Conservation (phyloP, 306 rosid species). For the Prunus campanulata region DNA sequence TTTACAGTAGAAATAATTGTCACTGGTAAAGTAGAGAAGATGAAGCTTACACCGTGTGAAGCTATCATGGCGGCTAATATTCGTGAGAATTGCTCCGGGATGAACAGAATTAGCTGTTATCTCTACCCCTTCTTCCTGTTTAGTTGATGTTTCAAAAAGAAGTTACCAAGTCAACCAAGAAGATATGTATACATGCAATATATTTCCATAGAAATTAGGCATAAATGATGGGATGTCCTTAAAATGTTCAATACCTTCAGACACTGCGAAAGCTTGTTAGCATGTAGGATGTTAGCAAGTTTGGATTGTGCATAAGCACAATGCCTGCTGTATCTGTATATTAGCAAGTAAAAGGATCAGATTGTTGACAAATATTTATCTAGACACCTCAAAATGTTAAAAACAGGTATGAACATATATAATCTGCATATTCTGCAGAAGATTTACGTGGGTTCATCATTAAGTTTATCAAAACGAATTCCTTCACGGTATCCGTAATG, state of each 20-base stretch:
- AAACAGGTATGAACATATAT: not conserved
- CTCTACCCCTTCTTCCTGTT: constrained; percentile 16
- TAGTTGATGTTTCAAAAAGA: not conserved
- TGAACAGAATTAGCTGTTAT: constrained; percentile 28
- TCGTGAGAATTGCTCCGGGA: constrained; percentile 20
- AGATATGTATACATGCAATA: not conserved
- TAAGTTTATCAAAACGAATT: constrained; percentile 58
- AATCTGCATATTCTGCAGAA: constrained; percentile 1
- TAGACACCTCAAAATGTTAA: not conserved
- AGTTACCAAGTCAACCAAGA: not conserved
- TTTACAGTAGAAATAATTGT: not conserved
- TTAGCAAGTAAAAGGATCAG: not conserved
- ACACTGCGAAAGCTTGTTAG: constrained; percentile 58
- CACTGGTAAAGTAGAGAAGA: not conserved
- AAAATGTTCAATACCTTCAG: constrained; percentile 45
- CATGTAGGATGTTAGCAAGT: constrained; percentile 75
- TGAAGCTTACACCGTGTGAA: constrained; percentile 3
- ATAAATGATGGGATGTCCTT: not conserved
- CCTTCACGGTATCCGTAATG: constrained; percentile 52
- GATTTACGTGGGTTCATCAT: constrained; percentile 52
- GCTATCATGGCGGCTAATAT: not conserved
- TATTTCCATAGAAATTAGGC: not conserved
- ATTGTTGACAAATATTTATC: not conserved
- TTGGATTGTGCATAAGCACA: constrained; percentile 83
- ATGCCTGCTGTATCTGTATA: constrained; percentile 52